Evolutionary conservation across 768 basidiomycete genomes (phyloP).

Genomic region (Agrocybe pediades): DNA sequence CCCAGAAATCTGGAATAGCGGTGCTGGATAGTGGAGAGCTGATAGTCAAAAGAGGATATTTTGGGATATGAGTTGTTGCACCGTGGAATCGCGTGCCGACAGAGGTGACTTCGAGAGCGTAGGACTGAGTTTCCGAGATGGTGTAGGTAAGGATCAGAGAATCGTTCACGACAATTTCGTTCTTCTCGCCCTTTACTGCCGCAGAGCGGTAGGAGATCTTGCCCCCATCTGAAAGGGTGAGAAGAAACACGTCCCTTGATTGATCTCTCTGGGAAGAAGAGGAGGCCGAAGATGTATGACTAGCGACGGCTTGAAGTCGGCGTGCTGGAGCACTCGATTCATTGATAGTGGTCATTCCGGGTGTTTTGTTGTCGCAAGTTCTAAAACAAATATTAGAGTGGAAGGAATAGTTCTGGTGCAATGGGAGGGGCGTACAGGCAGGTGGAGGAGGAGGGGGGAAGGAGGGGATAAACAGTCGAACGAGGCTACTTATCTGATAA

Average conservation of each 20-base stretch:
- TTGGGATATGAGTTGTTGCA: constrained; percentile 28
- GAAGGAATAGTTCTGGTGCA: too few species aligned
- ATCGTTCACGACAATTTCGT: constrained; percentile 24
- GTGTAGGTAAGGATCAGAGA: constrained; percentile 20
- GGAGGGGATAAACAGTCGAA: too few species aligned
- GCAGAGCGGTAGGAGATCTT: constrained; percentile 17
- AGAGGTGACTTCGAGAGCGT: constrained; percentile 26
- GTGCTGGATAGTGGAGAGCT: constrained; percentile 10
- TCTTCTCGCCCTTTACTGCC: constrained; percentile 9
- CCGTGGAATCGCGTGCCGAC: constrained; percentile 30
- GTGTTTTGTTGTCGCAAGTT: neutral
- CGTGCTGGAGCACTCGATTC: constrained; percentile 13
- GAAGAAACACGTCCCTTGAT: constrained; percentile 18
- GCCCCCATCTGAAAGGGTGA: constrained; percentile 30
- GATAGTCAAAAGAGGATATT: constrained; percentile 26
- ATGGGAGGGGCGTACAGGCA: too few species aligned
- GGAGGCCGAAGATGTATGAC: constrained; percentile 17
- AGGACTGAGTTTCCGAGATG: constrained; percentile 4
- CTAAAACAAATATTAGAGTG: too few species aligned
- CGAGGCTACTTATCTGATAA: too few species aligned
- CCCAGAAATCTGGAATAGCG: constrained; percentile 39
- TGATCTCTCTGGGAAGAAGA: neutral
- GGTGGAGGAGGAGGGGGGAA: too few species aligned
- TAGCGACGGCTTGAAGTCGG: constrained; percentile 24
- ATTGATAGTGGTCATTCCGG: neutral